These are phyloP conservation scores for Purshia tridentata DNA, from an alignment of 306 rosid genomes.

Conservation along the genomic window DNA sequence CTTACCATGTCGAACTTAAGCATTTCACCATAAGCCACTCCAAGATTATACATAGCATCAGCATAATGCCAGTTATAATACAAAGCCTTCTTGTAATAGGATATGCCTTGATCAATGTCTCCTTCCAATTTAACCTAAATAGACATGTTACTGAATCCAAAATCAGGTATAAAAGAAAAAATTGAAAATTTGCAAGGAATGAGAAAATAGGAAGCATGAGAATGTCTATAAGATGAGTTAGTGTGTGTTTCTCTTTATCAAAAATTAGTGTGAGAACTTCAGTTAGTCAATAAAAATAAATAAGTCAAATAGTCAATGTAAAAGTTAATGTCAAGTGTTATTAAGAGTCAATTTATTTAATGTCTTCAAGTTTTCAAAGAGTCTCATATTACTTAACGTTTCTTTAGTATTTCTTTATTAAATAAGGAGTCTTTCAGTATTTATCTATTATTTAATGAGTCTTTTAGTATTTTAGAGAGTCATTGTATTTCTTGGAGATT, in stretches of 20 bases:
- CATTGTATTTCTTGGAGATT: no score
- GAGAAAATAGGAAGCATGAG: not conserved
- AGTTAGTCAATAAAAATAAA: no score
- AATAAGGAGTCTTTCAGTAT: no score
- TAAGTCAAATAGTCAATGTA: no score
- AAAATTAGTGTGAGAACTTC: no score
- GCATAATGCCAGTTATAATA: conserved; percentile 98
- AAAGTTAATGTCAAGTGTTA: no score
- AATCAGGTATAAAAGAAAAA: conserved; percentile 21
- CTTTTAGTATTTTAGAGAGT: no score
- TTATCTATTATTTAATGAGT: no score
- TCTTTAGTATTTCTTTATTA: no score
- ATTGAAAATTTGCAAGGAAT: conserved; percentile 7
- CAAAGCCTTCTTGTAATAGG: conserved; percentile 88
- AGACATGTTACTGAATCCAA: conserved; percentile 23
- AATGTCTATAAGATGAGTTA: not conserved
- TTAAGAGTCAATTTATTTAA: no score
- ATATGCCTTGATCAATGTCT: conserved; percentile 82
- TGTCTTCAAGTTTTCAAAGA: no score
- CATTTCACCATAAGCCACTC: conserved; percentile 99
- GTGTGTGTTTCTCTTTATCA: not conserved
- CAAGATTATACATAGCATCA: conserved; percentile 99
- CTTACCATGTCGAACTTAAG: conserved; percentile 94
- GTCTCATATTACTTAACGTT: no score
- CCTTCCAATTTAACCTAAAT: conserved; percentile 94